A percentile compares a stretch with the other conserved stretches of the same genome.
phyloP scores from a whole-genome alignment of 2,329 filamentous ascomycete genomes.

The Sporothrix brasiliensis region DNA sequence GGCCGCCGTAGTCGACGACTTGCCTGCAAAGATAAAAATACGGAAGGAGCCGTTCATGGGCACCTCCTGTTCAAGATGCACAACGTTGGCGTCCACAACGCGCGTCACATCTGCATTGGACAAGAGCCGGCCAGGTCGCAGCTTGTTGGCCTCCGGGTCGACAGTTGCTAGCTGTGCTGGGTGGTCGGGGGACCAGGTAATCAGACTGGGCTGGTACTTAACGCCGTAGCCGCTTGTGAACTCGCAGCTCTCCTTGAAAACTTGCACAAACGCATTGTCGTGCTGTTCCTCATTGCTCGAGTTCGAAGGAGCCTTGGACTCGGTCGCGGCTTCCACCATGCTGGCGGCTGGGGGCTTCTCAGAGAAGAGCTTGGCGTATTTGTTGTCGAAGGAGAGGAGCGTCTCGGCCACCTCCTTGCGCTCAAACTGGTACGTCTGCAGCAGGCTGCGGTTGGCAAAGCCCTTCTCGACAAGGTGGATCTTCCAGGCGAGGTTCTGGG shows the following conservation, averaged over 20 bases:
- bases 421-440: constrained; percentile 85
- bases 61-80: constrained; percentile 87
- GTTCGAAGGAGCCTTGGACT: constrained; percentile 47
- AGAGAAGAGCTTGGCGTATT: constrained; percentile 89
- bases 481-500: constrained; percentile 93
- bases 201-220: constrained; percentile 75
- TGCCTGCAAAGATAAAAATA: constrained; percentile 82
- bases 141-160: constrained; percentile 64
- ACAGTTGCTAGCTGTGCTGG: constrained; percentile 71
- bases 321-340: constrained; percentile 62
- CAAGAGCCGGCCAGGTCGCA: constrained; percentile 75
- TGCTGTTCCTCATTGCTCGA: not conserved
- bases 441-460: constrained; percentile 72
- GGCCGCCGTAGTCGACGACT: constrained; percentile 57
- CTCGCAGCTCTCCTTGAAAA: constrained; percentile 88
- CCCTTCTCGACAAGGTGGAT: constrained; percentile 86
- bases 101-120: constrained; percentile 80
- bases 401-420: constrained; percentile 82
- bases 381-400: constrained; percentile 82
- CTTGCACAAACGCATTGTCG: constrained; percentile 82
- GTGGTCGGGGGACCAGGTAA: constrained; percentile 81
- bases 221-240: constrained; percentile 94
- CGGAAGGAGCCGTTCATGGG: constrained; percentile 87
- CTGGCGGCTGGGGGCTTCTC: constrained; percentile 71
- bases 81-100: constrained; percentile 84